Evolutionary conservation across 495 filamentous ascomycete species (phyloP), one percentile per base, ranked within the genome.

Genomic region (Penicillium arizonense): DNA sequence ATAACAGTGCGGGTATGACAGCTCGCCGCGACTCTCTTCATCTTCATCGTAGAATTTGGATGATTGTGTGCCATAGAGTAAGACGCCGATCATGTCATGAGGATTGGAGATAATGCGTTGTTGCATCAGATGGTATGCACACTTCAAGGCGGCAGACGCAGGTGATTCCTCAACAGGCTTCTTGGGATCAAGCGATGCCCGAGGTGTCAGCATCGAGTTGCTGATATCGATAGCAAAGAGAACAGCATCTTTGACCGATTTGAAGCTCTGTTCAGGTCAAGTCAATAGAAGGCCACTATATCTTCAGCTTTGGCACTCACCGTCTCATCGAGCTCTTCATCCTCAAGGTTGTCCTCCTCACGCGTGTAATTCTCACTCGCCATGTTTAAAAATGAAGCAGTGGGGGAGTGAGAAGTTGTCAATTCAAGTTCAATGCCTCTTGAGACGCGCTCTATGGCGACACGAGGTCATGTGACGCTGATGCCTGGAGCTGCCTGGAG

Each of bases 81-180:
- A 67, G 8, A 99, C 87, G 3, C 93, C 93, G 76, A 99, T 96
- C 93, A 97, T 96, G 59, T 97, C 94, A 63, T 86, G 90, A 0
- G 95, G 95, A 56, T 92, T 92, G 3, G 91, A 91, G 62, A 99
- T 97, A 60, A 99, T 97, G 51, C 95, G 87, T 71, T 96, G 93
- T 72, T 97, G 92, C 87, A 97, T 96, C 47, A 99, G 79, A 47
- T 88, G 82, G 60, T 96, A 95, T 47, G 95, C 93, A 63, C 91
- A 96, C 76, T 96, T 96, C 23, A 99, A 77, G 6, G 95, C 92
- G 14, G 95, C 92, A 2, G 84, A 79, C 2, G 85, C 74, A 2
- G 92, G 83, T 18, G 84, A 85, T 57, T 90, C 88, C 53, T 75
- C 82, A 38, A 85, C 79, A 43, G 81, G 77, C 67, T 93, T 92